These are phyloP conservation scores for Platanthera zijinensis DNA, from an alignment of 106 monocot species.

Conservation along the genomic window DNA sequence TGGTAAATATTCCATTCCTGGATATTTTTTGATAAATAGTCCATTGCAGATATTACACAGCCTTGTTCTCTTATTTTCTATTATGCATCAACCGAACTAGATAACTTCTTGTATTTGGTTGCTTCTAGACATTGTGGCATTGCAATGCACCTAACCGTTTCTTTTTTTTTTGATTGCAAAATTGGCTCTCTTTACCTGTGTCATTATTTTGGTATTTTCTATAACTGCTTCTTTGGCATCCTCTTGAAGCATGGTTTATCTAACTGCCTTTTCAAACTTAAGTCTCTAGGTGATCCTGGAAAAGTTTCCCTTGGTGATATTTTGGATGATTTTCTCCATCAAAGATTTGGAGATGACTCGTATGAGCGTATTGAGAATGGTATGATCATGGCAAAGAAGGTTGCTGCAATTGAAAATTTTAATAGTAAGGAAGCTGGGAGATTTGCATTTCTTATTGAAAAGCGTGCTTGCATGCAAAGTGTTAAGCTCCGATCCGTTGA, in stretches of 20 bases:
- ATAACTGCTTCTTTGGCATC: constrained; percentile 1
- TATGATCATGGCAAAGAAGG: constrained; percentile 44
- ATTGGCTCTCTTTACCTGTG: not conserved
- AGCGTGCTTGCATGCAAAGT: constrained; percentile 71
- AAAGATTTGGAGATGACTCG: constrained; percentile 75
- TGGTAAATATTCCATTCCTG: not conserved
- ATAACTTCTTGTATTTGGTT: not conserved
- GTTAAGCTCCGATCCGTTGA: constrained; percentile 80
- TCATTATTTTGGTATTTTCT: not conserved
- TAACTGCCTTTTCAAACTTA: constrained; percentile 8
- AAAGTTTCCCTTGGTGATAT: constrained; percentile 67
- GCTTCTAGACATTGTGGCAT: not conserved
- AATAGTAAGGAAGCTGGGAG: constrained; percentile 67
- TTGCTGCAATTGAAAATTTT: constrained; percentile 54
- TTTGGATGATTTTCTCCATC: constrained; percentile 85
- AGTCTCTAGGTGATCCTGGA: constrained; percentile 54
- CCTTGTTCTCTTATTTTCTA: not conserved
- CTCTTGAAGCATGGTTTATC: not conserved
- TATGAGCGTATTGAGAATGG: constrained; percentile 81
- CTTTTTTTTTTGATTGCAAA: not conserved
- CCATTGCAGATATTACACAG: not conserved
- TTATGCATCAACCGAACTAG: not conserved
- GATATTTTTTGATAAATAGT: not conserved
- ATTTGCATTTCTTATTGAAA: constrained; percentile 87
- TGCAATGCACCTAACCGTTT: not conserved